Percentiles rank a stretch among this genome's conserved stretches.
Evolutionary conservation across 2,329 filamentous ascomycete genomes (phyloP).

Genomic region (Ophiostoma australiae): DNA sequence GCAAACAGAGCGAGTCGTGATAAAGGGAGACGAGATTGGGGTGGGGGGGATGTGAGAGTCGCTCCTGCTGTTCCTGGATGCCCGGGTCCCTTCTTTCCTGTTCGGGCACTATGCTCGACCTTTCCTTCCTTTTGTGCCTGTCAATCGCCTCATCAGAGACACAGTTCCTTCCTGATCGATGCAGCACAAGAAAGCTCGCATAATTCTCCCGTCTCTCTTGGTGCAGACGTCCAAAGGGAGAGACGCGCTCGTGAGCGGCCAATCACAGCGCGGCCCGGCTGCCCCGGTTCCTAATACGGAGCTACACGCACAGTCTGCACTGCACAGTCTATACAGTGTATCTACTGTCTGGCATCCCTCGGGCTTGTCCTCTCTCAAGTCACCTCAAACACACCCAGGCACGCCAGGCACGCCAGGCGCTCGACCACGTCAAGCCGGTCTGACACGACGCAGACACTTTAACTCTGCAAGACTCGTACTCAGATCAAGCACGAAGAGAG

Average conservation of each 20-base stretch:
- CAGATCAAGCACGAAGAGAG: neutral
- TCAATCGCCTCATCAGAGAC: neutral
- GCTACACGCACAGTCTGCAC: neutral
- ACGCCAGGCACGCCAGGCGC: neutral
- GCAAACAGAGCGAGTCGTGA: neutral
- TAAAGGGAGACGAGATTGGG: slow-evolving; percentile 1
- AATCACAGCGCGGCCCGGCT: neutral
- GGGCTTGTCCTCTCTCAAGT: neutral
- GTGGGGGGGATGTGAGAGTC: neutral
- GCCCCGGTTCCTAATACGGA: neutral
- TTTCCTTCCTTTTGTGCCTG: neutral
- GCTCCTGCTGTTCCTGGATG: slow-evolving; percentile 13
- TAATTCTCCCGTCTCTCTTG: neutral
- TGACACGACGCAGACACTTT: neutral
- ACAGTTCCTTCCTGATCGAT: no score
- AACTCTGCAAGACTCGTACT: neutral
- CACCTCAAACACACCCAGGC: neutral
- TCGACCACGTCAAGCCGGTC: neutral
- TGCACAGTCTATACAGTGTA: neutral
- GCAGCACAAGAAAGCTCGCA: neutral
- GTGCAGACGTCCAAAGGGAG: neutral
- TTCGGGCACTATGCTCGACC: neutral
- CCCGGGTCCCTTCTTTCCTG: neutral
- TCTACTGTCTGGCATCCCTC: neutral
- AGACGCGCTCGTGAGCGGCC: neutral